Base-by-base conservation (phyloP, 768 basidiomycete genomes). In the Auriculariales sp. region DNA sequence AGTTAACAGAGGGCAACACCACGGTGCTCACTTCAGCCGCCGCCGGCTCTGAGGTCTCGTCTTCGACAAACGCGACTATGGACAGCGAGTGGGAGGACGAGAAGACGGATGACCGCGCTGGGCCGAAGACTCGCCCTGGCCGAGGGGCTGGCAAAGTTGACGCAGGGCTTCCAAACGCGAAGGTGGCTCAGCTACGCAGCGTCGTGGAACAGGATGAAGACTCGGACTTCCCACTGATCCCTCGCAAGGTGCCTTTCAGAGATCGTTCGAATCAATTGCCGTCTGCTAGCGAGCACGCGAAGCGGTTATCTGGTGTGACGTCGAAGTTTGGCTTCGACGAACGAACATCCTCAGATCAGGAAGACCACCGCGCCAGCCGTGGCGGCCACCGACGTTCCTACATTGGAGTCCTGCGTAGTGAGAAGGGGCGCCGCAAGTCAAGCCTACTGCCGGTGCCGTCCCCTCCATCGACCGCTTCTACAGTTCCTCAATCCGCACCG, bases 11-110 rank as follows among this genome's bases (percentile, higher is more conserved):
- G 51, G 70, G 58, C 28, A 39, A 55, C 31, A 62, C 62, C 33
- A 62, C 36, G 55, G 64, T 45, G 49, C 53, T 33, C 52, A 17
- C 44, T 28, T 32, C 11, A n/a, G 3, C 39, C 28, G 30, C 49
- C 11, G 73, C 78, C 42, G 72, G 78, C 4, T 86, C 83, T 4
- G 86, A 89, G 56, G 52, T 49, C 48, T 46, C 50, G 30, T 31
- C 28, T 3, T 15, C 35, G 35, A 15, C 35, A 6, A 27, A 44
- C 39, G 10, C 11, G 19, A 44, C 39, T 7, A 29, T 30, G 30
- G 44, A 42, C 28, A 87, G 82, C 61, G 87, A 91, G 50, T 90
- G 88, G 87, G 87, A 90, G 64, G 86, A 90, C 59, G 86, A 89
- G 59, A 83, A 76, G 66, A 85, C 83, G 1, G 86, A 91, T 6